Base-by-base conservation (phyloP, 2,329 filamentous ascomycete genomes). In the Tolypocladium album region DNA sequence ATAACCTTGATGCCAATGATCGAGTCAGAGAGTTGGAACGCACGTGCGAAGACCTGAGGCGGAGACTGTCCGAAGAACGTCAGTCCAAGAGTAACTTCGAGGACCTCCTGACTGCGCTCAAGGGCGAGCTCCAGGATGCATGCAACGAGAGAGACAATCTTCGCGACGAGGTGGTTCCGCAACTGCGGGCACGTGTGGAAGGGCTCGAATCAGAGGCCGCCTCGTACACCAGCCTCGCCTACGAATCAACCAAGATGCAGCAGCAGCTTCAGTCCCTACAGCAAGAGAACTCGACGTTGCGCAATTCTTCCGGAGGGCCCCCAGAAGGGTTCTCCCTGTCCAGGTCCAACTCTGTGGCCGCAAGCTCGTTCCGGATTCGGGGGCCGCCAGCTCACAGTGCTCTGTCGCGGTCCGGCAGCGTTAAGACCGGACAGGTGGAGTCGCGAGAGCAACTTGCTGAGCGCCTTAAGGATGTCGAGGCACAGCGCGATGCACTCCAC, bases 41-140 rank as follows among this genome's bases (percentile, higher is more conserved):
- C 58, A 86, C 86, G 0, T 86, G 96, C 64, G 92, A 96, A 65
- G 91, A 95, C 68, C 82, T 93, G 56, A 86, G 88, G 64, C 86
- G 92, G 66, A 88, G 90, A 65, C 79, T 99, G 53, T 80, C 84
- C 0, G 92, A 97, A 69, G 94, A 99, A 75, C 84, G 89, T 60
- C 84, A 90, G 71, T 86, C 89, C 67, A 97, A 96, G 72, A 87
- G 90, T 69, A 97, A 95, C 71, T 95, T 97, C 67, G 92, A 97
- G 74, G 92, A 97, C 71, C 81, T 99, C 52, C 80, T 97, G 53
- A 85, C 87, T 8, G 93, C 90, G 6, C 86, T 97, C 66, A 88
- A 89, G 66, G 83, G 86, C 31, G 92, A 99, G 71, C 79, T 97
- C 17, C 84, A 92, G 67, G 88, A 86, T 65, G 85, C 92, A 58